These are phyloP conservation scores for Metschnikowia sp. DNA, from an alignment of 805 yeast species.

Conservation along the genomic window DNA sequence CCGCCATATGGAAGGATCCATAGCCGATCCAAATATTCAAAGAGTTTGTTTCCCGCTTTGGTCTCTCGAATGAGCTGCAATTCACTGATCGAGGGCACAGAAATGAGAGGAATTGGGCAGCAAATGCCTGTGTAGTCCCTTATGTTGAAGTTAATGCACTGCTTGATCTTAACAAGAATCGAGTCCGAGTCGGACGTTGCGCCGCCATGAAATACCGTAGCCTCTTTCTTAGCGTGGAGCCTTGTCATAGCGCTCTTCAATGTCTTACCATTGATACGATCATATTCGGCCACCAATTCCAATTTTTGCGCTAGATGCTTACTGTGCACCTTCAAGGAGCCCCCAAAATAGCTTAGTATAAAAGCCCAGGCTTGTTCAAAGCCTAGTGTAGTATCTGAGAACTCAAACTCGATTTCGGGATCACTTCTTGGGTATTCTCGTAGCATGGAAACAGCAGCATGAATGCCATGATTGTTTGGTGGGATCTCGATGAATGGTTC, in stretches of 20 bases:
- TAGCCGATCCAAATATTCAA: slow-evolving; percentile 19
- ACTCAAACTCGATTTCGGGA: slow-evolving; percentile 37
- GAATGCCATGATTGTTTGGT: slow-evolving; percentile 41
- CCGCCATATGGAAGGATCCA: slow-evolving; percentile 31
- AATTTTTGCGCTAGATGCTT: neutral
- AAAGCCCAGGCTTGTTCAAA: slow-evolving; percentile 53
- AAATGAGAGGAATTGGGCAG: slow-evolving; percentile 23
- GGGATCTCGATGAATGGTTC: slow-evolving; percentile 47
- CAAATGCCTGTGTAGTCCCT: slow-evolving; percentile 30
- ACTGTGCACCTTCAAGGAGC: slow-evolving; percentile 6
- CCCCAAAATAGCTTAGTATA: slow-evolving; percentile 25
- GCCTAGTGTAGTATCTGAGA: slow-evolving; percentile 43
- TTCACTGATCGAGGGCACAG: slow-evolving; percentile 14
- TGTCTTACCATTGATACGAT: slow-evolving; percentile 7
- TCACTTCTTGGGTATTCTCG: slow-evolving; percentile 40
- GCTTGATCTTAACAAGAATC: slow-evolving; percentile 28
- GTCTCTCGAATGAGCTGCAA: slow-evolving; percentile 18
- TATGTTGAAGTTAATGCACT: slow-evolving; percentile 36
- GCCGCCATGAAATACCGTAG: slow-evolving; percentile 6
- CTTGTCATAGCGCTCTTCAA: neutral
- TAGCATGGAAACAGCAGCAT: slow-evolving; percentile 30
- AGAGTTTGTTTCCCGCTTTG: slow-evolving; percentile 21
- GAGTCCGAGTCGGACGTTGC: neutral
- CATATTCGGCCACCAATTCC: slow-evolving; percentile 7
- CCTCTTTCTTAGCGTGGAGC: neutral